Percentiles rank a stretch among this genome's conserved stretches.
Evolutionary conservation across 495 filamentous ascomycete genomes (phyloP).

Genomic region (Neurospora sp.): DNA sequence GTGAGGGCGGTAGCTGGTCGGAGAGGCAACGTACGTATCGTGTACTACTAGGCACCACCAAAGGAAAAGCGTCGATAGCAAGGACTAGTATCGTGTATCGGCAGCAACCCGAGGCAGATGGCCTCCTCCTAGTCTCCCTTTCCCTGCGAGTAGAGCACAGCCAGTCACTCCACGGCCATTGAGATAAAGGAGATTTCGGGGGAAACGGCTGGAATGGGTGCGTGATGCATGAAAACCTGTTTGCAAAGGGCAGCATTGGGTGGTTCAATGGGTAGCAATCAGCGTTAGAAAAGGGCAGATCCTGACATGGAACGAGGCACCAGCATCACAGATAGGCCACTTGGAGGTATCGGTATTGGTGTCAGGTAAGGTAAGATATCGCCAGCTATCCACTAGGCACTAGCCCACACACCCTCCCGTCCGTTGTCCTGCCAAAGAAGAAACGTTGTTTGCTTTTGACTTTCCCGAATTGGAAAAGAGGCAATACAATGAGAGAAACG

Average conservation of each 20-base stretch:
- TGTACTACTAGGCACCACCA: not conserved
- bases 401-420: not conserved
- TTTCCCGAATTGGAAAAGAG: not conserved
- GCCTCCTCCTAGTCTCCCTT: not conserved
- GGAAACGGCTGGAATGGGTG: not conserved
- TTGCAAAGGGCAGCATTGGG: not conserved
- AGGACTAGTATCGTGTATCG: not conserved
- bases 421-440: constrained; percentile 3
- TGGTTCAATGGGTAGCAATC: not conserved
- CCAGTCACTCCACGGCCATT: not conserved
- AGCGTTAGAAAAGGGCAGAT: not conserved
- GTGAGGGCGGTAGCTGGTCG: not conserved
- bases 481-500: not conserved
- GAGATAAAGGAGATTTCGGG: not conserved
- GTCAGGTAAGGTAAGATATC: not conserved
- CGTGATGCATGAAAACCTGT: not conserved
- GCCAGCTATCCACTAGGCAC: not conserved
- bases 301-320: not conserved
- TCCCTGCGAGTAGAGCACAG: not conserved
- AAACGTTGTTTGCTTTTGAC: constrained; percentile 1
- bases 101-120: not conserved
- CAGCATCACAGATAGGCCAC: not conserved
- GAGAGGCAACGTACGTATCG: not conserved
- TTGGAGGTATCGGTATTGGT: not conserved
- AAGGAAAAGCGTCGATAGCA: constrained; percentile 9